Base-by-base conservation (phyloP, 2,329 filamentous ascomycete genomes). In the Eutypella sp. region DNA sequence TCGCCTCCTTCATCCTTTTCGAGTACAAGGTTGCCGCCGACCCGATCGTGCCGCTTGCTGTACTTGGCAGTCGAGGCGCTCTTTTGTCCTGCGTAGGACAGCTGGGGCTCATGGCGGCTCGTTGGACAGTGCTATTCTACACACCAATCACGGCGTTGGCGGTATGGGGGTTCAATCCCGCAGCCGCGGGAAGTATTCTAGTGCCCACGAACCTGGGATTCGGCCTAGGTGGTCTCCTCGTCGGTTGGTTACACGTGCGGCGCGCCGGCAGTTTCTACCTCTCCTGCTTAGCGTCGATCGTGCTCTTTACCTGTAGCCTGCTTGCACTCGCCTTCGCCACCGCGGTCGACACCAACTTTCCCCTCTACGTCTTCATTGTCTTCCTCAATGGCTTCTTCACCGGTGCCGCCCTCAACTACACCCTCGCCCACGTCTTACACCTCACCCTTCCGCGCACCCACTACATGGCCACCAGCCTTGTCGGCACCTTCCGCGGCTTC, bases 191-290 rank as follows among this genome's bases (percentile, higher is more conserved):
- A 3, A 76, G 85, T 4, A 84, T 92, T 29, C 75, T 95, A 6
- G 79, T 95, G 40, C 88, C 89, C 0, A 93, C 89, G 1, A 95
- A 95, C 63, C 61, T 81, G 5, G 89, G 88, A 2, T 95, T 95
- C 57, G 88, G 82, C 1, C 56, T 78, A 2, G 89, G 89, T 20
- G 87, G 88, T 0, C 66, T 95, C 0, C 53, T 88, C 4, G 84
- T 85, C 13, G 89, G 89, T 8, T 81, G 78, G 66, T 67, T 93
- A 15, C 89, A 95, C 61, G 85, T 95, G 56, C 81, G 81, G 18
- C 81, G 85, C 18, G 71, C 75, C 2, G 85, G 85, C 1, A 84
- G 83, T 52, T 95, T 89, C 64, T 95, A 86, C 70, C 56, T 78
- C 45, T 75, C 85, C 2, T 79, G 72, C 39, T 50, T 89, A 3